These are phyloP conservation scores for Magnusiomyces suaveolens DNA, from an alignment of 1,139 yeast genomes.

Conservation along the genomic window DNA sequence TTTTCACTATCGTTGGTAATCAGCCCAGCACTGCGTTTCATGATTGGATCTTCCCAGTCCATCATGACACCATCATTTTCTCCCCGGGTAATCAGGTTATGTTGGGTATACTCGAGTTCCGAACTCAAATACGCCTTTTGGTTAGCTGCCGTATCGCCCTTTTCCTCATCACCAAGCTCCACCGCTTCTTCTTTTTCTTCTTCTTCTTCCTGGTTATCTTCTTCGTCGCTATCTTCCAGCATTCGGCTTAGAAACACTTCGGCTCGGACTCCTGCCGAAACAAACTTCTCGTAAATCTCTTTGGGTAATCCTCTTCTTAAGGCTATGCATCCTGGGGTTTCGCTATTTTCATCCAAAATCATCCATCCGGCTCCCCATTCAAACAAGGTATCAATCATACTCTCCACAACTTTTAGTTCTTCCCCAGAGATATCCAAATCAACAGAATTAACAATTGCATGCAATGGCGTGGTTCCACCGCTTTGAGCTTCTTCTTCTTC, in stretches of 20 bases:
- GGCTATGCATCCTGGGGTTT: slow-evolving; percentile 33
- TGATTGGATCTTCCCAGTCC: slow-evolving; percentile 86
- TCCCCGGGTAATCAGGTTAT: slow-evolving; percentile 60
- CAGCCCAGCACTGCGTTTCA: slow-evolving; percentile 70
- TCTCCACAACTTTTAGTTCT: slow-evolving; percentile 41
- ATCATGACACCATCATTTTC: slow-evolving; percentile 91
- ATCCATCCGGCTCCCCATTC: slow-evolving; percentile 92
- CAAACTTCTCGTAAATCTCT: slow-evolving; percentile 42
- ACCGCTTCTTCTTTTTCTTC: slow-evolving; percentile 18
- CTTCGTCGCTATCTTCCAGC: slow-evolving; percentile 32
- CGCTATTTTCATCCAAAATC: slow-evolving; percentile 38
- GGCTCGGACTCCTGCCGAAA: slow-evolving; percentile 85
- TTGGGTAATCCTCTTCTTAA: slow-evolving; percentile 28
- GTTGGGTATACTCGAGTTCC: slow-evolving; percentile 59
- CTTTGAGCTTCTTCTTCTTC: slow-evolving; percentile 37
- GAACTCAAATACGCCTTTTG: slow-evolving; percentile 59
- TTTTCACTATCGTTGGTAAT: slow-evolving; percentile 13
- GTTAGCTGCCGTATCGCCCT: slow-evolving; percentile 30
- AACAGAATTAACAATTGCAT: slow-evolving; percentile 37
- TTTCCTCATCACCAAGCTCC: slow-evolving; percentile 15
- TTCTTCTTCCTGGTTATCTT: slow-evolving; percentile 22
- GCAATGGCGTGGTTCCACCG: slow-evolving; percentile 68
- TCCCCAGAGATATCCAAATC: slow-evolving; percentile 29
- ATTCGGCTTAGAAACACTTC: slow-evolving; percentile 71
- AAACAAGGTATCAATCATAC: slow-evolving; percentile 56